Evolutionary conservation across 257 asterid genomes (phyloP), one percentile per base, ranked within the genome.

Genomic region (Mitragyna speciosa): DNA sequence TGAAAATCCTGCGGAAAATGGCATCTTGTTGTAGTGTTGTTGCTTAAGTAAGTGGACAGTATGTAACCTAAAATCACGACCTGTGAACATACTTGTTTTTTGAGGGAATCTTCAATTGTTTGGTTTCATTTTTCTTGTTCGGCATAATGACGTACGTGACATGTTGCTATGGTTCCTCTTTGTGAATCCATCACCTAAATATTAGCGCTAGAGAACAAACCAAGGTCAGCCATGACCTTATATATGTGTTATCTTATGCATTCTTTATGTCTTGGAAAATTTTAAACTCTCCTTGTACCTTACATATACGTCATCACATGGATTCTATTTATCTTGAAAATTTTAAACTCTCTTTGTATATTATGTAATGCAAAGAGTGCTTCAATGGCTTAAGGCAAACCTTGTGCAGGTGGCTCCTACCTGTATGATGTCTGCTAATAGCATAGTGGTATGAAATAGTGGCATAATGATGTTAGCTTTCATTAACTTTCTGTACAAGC

Each of bases 1-100:
- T 96, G 88, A 96, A 92, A 88, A 88, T 97, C 80, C 82, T 89
- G 87, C 89, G 85, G 83, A 96, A 93, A 84, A 94, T 91, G 97
- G 89, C 97, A 72, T 89, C 90, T 73, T 96, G 99, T 98, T 86
- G 89, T 84, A 89, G 92, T 83, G 90, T 91, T 79, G 94, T 94
- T 75, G 86, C 88, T 54, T 98, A 96, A 85, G 99, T 96, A 90
- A 94, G 97, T 84, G 83, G 82, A 75, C 76, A 39, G 43, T n/a
- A 36, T 67, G 47, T 49, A 77, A 85, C 61, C 61, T 65, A 33
- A 45, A 47, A 11, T 76, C 75, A 43, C 15, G 59, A 61, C 0
- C 20, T 58, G 54, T 75, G 48, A 59, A 78, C 4, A 30, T 14
- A 22, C 15, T 61, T 26, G 26, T 22, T 54, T 48, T 10, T 2